These are phyloP conservation scores for Lathyrus tuberosus DNA, from an alignment of 306 rosid genomes.

Conservation along the genomic window DNA sequence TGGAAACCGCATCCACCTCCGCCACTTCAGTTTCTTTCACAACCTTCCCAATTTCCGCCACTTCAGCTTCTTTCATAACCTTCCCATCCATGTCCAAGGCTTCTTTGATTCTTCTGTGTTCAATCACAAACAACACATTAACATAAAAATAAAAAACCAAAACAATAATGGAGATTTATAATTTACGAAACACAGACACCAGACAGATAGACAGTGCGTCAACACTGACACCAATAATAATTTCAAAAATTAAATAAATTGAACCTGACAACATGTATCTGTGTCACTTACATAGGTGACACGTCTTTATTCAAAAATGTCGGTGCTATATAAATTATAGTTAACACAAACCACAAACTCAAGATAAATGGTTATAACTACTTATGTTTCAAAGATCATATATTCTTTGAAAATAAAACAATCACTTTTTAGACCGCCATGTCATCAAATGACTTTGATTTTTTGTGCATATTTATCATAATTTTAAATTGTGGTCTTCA, in stretches of 20 bases:
- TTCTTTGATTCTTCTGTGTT: constrained; percentile 6
- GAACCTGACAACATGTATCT: no score
- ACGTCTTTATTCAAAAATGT: no score
- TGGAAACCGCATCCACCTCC: constrained; percentile 45
- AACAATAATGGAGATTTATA: no score
- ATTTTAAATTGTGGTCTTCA: not conserved
- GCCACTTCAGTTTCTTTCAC: constrained; percentile 38
- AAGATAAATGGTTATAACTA: not conserved
- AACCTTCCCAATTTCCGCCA: not conserved
- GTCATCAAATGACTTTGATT: not conserved
- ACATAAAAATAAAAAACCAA: not conserved
- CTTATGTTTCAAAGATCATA: not conserved
- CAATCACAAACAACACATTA: constrained; percentile 1
- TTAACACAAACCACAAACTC: not conserved
- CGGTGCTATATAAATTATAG: not conserved
- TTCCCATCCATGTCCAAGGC: not conserved
- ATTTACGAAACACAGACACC: no score
- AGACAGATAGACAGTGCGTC: no score
- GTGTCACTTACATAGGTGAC: no score
- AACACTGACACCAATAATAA: no score
- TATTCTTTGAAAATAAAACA: not conserved
- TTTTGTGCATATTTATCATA: not conserved
- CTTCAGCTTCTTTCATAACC: constrained; percentile 39
- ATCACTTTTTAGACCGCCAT: not conserved
- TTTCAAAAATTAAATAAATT: no score